These are phyloP conservation scores for Cryphonectria parasitica DNA, from an alignment of 2,329 filamentous ascomycete genomes.

Conservation along the genomic window DNA sequence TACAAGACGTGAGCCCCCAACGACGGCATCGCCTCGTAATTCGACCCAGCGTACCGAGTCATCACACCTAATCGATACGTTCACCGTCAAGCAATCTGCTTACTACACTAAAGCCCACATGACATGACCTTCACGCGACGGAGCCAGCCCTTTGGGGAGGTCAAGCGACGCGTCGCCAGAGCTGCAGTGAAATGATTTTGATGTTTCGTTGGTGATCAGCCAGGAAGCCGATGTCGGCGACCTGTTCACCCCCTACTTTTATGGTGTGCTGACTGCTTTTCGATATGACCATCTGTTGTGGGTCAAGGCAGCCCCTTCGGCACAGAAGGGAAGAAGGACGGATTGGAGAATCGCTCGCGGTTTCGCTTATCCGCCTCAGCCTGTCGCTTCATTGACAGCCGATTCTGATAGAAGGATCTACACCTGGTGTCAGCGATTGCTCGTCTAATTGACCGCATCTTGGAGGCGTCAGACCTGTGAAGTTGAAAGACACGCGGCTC, in stretches of 20 bases:
- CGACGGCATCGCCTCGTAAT: background rate
- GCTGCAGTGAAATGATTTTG: background rate
- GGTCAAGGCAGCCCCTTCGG: conserved; percentile 63
- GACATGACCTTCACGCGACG: conserved; percentile 14
- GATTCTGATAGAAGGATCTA: conserved; percentile 85
- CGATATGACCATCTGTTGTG: background rate
- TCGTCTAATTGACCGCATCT: background rate
- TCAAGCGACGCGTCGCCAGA: background rate
- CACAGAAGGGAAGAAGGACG: conserved; percentile 82
- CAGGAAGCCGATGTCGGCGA: background rate
- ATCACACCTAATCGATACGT: background rate
- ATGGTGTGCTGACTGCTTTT: background rate
- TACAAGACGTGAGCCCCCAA: background rate
- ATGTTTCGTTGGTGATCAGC: background rate
- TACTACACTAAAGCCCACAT: background rate
- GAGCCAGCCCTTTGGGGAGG: background rate
- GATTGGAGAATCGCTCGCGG: conserved; percentile 77
- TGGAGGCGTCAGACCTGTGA: conserved; percentile 63
- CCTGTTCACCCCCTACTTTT: background rate
- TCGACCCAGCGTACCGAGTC: background rate
- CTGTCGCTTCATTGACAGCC: conserved; percentile 77
- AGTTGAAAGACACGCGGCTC: conserved; percentile 82
- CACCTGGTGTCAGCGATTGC: conserved; percentile 9
- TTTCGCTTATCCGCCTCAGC: conserved; percentile 81
- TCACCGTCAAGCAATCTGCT: conserved; percentile 1